Base-by-base conservation (phyloP, 768 basidiomycete genomes). In the Brasilioporus rufonigricans region DNA sequence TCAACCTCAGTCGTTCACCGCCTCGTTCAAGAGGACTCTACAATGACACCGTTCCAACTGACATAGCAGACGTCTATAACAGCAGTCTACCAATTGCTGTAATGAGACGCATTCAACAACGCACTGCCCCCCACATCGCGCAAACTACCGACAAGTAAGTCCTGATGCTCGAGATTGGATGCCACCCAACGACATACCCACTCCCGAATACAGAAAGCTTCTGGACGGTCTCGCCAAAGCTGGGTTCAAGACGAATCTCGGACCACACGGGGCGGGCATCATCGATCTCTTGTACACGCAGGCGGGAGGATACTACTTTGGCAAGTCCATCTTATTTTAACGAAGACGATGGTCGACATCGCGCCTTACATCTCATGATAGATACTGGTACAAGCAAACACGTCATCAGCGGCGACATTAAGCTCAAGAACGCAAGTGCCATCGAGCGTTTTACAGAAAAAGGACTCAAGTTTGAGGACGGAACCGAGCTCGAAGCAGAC, bases 321-420 rank as follows among this genome's bases (percentile, higher is more conserved):
- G 77, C 71, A 45, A 24, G 66, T n/a, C n/a, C n/a, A n/a, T n/a
- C n/a, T n/a, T n/a, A 5, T 51, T 26, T 16, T 27, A 8, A 16
- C 1, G 14, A 12, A 26, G 2, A 8, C 5, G 16, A 16, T 8
- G 16, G 12, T 8, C 13, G 16, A 33, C 10, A 3, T 4, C 4
- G 14, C 32, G 8, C 31, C 8, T 23, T n/a, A n/a, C n/a, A n/a
- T 1, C 8, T n/a, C 4, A 26, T 7, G 18, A 46, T 39, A 73
- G 73, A 72, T n/a, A n/a, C 62, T 9, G 79, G 78, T 11, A 76
- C 77, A 1, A 74, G 76, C 48, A 69, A 74, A 48, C 67, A 75
- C 48, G 76, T 81, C 59, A 72, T 71, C 21, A 64, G 77, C 21
- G 78, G 81, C 16, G 71, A 74, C 41, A 80, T 83, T 70, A 79